A percentile compares a stretch with the other conserved stretches of the same genome.
These are phyloP conservation scores for Murraya paniculata DNA, from an alignment of 345 rosid genomes.

Conservation along the genomic window DNA sequence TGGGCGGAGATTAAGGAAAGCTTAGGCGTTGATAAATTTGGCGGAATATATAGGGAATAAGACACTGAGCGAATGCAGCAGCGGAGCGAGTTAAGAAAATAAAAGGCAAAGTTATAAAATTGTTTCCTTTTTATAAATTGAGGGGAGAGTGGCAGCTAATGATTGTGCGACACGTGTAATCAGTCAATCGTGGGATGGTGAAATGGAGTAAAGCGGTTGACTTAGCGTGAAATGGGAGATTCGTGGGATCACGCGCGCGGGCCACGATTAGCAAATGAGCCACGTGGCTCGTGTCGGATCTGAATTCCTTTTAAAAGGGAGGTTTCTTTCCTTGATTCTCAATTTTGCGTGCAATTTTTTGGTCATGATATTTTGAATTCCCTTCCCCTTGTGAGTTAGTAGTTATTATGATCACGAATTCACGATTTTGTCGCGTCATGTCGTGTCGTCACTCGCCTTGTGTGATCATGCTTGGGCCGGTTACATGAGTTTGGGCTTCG, in stretches of 20 bases:
- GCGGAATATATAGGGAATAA: conserved; percentile 23
- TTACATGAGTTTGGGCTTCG: too few species aligned
- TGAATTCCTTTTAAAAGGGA: too few species aligned
- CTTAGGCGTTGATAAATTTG: not conserved
- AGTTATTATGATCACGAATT: too few species aligned
- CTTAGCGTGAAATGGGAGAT: conserved; percentile 8
- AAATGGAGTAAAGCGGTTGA: not conserved
- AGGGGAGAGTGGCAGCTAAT: not conserved
- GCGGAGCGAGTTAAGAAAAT: not conserved
- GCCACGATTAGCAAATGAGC: not conserved
- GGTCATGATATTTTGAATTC: too few species aligned
- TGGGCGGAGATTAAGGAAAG: not conserved
- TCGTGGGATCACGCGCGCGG: not conserved
- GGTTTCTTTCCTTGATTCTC: too few species aligned
- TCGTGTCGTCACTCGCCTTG: too few species aligned
- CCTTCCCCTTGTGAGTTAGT: too few species aligned
- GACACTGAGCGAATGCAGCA: not conserved
- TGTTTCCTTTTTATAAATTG: not conserved
- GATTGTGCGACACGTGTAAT: not conserved
- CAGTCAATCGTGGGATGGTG: not conserved
- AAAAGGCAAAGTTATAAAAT: not conserved
- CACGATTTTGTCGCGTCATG: too few species aligned
- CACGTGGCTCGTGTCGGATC: not conserved
- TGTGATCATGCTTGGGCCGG: too few species aligned
- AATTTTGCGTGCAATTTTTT: too few species aligned